A percentile compares a stretch with the other conserved stretches of the same genome.
Evolutionary conservation across 805 yeast species (phyloP).

Genomic region (Yarrowia sp.): DNA sequence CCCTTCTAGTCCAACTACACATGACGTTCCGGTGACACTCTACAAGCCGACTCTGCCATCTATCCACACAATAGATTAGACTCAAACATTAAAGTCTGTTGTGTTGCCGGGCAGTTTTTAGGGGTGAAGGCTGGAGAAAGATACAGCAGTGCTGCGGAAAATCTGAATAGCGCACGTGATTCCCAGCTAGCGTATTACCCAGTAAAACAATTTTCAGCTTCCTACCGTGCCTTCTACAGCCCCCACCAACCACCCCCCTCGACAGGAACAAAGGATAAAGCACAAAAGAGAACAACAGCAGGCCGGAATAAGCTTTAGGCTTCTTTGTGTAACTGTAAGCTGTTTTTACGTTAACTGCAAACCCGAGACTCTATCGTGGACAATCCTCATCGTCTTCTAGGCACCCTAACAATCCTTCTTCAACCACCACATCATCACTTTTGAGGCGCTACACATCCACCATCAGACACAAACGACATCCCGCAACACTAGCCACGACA

Average conservation of each 20-base stretch:
- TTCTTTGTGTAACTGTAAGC: constrained; percentile 26
- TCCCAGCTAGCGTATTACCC: no score
- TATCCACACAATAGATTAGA: constrained; percentile 23
- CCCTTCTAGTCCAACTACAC: no score
- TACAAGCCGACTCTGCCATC: neutral
- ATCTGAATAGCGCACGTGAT: no score
- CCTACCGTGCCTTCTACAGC: neutral
- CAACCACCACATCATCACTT: neutral
- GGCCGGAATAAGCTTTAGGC: constrained; percentile 3
- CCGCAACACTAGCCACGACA: neutral
- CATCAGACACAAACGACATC: no score
- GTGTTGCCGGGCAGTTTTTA: constrained; percentile 4
- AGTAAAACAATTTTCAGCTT: no score
- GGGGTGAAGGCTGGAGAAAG: neutral
- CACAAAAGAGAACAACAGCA: constrained; percentile 21
- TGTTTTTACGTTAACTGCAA: constrained; percentile 26
- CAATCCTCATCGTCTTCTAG: constrained; percentile 18
- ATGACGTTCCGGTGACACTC: neutral
- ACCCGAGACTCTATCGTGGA: constrained; percentile 26
- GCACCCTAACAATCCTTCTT: neutral
- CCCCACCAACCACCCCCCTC: neutral
- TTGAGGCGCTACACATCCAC: no score
- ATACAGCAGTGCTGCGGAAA: no score
- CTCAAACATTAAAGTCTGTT: constrained; percentile 12
- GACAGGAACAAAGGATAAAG: constrained; percentile 16